Evolutionary conservation across 768 basidiomycete species (phyloP), one percentile per base, ranked within the genome.

Genomic region (Trametes punicea): DNA sequence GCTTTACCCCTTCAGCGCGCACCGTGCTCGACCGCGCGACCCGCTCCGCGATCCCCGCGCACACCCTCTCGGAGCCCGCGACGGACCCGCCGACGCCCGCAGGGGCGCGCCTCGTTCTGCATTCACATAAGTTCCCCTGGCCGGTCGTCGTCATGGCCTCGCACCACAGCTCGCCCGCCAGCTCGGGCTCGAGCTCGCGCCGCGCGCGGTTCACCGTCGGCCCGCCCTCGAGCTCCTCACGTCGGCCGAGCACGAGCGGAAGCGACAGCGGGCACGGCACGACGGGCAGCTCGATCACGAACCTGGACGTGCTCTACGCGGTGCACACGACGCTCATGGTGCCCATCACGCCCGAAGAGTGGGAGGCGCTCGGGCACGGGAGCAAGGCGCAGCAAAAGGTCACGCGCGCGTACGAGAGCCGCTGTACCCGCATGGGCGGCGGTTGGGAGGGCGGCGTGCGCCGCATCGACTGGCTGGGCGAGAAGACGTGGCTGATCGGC

Each of bases 381-480:
- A 81, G 79, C 61, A 75, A 77, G 3, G 74, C 75, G 23, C 85
- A 87, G 65, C 77, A 82, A 46, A 80, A 79, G 59, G 77, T 83
- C 16, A 76, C 83, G 16, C 74, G 74, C 25, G 83, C 84, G 30
- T 88, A 87, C 62, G 81, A 87, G 66, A 75, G 76, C 59, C 73
- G 87, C 29, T 88, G 86, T 56, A 71, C 73, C 52, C 75, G 74
- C 61, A 76, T 80, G 67, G 84, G 83, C 25, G 84, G 81, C 2
- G 84, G 82, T 11, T 85, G 84, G 84, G 83, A 85, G 25, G 76
- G 76, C 18, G 86, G 86, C n/a, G 82, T 88, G 26, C 76, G 83
- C 42, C 72, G 86, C 46, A 67, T 87, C 13, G 86, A 88, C 70
- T 87, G 81, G 77, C 72, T 88, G 41, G 81, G 81, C 18, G 75